phyloP scores from a whole-genome alignment of 192 early-diverging fungal genomes.

The Backusella morwellensis region DNA sequence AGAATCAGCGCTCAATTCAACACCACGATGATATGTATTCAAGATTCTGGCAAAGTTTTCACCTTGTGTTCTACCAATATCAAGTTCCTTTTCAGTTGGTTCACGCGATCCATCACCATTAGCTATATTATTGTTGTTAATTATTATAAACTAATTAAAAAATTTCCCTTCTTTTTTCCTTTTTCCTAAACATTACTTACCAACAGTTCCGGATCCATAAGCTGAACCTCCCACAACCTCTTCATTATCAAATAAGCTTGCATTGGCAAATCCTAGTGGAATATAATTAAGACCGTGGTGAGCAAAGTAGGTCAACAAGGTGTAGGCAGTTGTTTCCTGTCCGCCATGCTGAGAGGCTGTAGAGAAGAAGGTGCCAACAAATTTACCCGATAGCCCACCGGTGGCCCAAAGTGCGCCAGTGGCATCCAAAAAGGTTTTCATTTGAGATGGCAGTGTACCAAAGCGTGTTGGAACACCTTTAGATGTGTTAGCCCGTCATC shows the following conservation, averaged over 20 bases:
- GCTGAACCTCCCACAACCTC: conserved; percentile 22
- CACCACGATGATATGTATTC: conserved; percentile 11
- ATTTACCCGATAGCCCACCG: conserved; percentile 65
- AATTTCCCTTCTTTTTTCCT: not conserved
- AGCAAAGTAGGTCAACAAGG: conserved; percentile 60
- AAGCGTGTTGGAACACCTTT: conserved; percentile 63
- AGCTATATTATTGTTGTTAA: conserved; percentile 22
- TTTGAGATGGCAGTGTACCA: conserved; percentile 69
- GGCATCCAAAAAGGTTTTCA: conserved; percentile 54
- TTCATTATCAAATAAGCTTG: conserved; percentile 46
- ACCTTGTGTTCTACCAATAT: conserved; percentile 58
- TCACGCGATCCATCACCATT: conserved; percentile 66
- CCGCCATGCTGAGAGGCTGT: conserved; percentile 75
- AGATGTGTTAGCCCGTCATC: not conserved
- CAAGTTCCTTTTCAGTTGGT: conserved; percentile 62
- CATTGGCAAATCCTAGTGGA: conserved; percentile 58
- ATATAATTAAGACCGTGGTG: conserved; percentile 80
- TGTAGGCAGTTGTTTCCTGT: conserved; percentile 71
- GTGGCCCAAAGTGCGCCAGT: conserved; percentile 39
- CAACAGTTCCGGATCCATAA: conserved; percentile 30
- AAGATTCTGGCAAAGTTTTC: conserved; percentile 55
- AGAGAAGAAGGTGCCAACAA: conserved; percentile 72
- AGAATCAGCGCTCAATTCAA: not conserved
- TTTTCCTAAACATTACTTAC: not conserved
- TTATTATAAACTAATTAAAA: not conserved